Evolutionary conservation across 1,139 yeast species (phyloP), one percentile per base, ranked within the genome.

Genomic region (Blastobotrys persicus): DNA sequence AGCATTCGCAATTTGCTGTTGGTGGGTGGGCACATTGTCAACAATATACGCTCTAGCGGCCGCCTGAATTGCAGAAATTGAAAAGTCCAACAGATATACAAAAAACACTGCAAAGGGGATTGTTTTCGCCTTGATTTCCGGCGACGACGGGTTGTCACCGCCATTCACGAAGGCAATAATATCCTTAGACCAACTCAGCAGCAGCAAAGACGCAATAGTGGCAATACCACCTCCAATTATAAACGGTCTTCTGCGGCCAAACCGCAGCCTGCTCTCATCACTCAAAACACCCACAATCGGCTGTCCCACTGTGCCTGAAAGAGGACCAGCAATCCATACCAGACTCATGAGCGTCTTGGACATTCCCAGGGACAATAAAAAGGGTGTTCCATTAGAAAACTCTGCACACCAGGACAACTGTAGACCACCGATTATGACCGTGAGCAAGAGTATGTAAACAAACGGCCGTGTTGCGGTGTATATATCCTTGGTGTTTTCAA

Each of bases 291-390:
- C 85, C 19, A 79, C 77, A 5, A 80, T 66, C 0, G 85, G 85
- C 60, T 80, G 85, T 0, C 83, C 82, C 13, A 80, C 54, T 0
- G 80, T 71, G 0, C 85, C 85, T n/a, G 82, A 75, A n/a, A 80
- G 56, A 0, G 85, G 85, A 0, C 85, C 84, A 0, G 83, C 83
- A 14, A 80, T 72, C 85, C 85, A 80, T 1, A 80, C 76, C 46
- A 80, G 64, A 2, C 83, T 79, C 57, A 80, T 64, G 0, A 72
- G 57, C 11, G 77, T 72, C 57, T 79, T 79, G 2, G 83, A 73
- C 51, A 80, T 67, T 2, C 85, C 85, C 13, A 80, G 65, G 0
- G 81, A 77, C 7, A 79, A 64, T 38, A 71, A 56, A 53, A 58
- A 65, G 0, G 82, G 81, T 0, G 81, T 76, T 1, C 81, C 81